phyloP scores from a whole-genome alignment of 345 rosid species.

The Rubroshorea leprosula region DNA sequence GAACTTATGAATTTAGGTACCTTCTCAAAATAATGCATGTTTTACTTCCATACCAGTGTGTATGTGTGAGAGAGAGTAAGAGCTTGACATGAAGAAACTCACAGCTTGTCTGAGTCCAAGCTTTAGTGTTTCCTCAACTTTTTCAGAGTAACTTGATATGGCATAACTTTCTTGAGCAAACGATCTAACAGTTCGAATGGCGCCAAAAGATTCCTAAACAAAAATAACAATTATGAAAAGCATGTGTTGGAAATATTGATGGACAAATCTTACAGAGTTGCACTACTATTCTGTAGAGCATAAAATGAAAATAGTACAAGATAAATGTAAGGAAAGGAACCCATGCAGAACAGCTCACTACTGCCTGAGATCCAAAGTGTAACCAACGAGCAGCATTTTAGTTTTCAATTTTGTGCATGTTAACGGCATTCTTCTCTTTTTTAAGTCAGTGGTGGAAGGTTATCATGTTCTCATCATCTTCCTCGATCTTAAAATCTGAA shows the following conservation, averaged over 20 bases:
- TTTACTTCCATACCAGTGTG: background rate
- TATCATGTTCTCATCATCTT: no score
- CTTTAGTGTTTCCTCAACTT: conserved; percentile 82
- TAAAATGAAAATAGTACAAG: no score
- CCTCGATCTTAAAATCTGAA: no score
- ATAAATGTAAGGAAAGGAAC: no score
- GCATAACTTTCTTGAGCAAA: conserved; percentile 79
- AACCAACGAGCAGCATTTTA: no score
- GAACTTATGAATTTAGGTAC: background rate
- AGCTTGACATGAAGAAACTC: conserved; percentile 23
- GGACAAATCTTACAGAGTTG: background rate
- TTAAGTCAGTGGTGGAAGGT: no score
- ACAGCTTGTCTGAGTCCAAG: conserved; percentile 93
- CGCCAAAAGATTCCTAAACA: conserved; percentile 90
- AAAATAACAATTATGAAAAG: conserved; percentile 8
- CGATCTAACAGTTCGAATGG: conserved; percentile 89
- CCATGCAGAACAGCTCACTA: no score
- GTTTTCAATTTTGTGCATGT: no score
- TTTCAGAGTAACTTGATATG: conserved; percentile 61
- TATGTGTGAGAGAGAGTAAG: background rate
- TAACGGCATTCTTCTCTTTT: no score
- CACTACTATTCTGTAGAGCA: background rate
- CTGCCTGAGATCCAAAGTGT: no score
- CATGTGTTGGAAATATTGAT: background rate
- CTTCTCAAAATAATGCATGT: background rate